Evolutionary conservation across 1,284 basidiomycete genomes (phyloP).

Genomic region (Marasmius sp.): DNA sequence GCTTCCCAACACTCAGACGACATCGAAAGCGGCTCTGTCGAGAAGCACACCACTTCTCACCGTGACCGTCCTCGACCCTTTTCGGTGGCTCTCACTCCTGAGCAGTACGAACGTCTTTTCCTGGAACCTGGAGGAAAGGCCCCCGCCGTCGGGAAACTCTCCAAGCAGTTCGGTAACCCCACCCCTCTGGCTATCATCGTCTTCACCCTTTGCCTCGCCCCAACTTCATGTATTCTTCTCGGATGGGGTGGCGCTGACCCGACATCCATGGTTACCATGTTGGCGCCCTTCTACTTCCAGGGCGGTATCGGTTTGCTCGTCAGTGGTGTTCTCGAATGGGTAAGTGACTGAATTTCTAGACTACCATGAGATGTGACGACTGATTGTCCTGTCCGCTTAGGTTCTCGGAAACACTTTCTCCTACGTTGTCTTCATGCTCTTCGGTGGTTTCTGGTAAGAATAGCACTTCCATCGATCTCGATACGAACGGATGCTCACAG

Average conservation of each 20-base stretch:
- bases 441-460: constrained; percentile 21
- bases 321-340: constrained; percentile 22
- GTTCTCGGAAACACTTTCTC: constrained; percentile 23
- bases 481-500: not conserved
- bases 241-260: constrained; percentile 16
- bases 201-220: constrained; percentile 17
- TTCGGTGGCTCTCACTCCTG: constrained; percentile 1
- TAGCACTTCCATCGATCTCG: not conserved
- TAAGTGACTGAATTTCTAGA: constrained; percentile 1
- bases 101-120: constrained; percentile 22
- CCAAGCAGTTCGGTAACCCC: constrained; percentile 18
- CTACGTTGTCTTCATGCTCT: constrained; percentile 19
- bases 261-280: constrained; percentile 12
- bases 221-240: constrained; percentile 18
- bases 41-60: too few species aligned
- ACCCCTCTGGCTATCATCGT: constrained; percentile 19
- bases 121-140: constrained; percentile 14
- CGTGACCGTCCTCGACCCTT: too few species aligned
- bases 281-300: constrained; percentile 19
- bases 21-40: too few species aligned
- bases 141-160: constrained; percentile 1
- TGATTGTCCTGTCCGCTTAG: constrained; percentile 2
- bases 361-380: not conserved
- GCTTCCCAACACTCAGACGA: too few species aligned
- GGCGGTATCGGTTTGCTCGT: constrained; percentile 20